Percentiles rank a stretch among this genome's conserved stretches.
Evolutionary conservation across 305 asterid genomes (phyloP).

Genomic region (Fraxinus platypoda): DNA sequence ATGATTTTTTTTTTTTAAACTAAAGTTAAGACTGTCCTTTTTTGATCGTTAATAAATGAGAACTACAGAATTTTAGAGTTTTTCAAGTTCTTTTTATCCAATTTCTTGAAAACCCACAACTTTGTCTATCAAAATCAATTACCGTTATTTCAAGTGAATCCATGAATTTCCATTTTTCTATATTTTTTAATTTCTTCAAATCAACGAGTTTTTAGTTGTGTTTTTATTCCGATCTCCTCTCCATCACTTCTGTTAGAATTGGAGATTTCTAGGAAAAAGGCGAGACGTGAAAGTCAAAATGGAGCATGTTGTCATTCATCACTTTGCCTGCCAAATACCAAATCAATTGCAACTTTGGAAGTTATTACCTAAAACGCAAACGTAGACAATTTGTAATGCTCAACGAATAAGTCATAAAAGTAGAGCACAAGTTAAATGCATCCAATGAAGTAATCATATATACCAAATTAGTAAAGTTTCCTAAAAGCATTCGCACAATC

Average conservation of each 20-base stretch:
- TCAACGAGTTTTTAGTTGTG: too few relatives aligned
- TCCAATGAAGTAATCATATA: slow-evolving; percentile 15
- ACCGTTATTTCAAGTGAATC: too few relatives aligned
- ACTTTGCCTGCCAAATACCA: background rate
- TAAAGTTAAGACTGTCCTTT: background rate
- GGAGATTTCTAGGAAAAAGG: background rate
- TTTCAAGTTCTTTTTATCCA: too few relatives aligned
- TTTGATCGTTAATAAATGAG: background rate
- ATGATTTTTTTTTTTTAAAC: background rate
- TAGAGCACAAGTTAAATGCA: slow-evolving; percentile 1
- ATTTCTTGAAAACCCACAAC: too few relatives aligned
- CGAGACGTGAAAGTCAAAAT: background rate
- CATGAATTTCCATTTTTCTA: too few relatives aligned
- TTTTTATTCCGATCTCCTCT: too few relatives aligned
- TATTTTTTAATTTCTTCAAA: too few relatives aligned
- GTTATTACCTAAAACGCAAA: background rate
- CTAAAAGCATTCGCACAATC: slow-evolving; percentile 24
- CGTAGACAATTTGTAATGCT: background rate
- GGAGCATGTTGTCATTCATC: background rate
- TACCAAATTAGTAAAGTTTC: slow-evolving; percentile 4
- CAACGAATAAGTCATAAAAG: background rate
- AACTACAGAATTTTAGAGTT: too few relatives aligned
- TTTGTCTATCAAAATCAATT: too few relatives aligned
- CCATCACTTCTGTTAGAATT: too few relatives aligned
- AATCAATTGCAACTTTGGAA: background rate